Evolutionary conservation across 768 basidiomycete genomes (phyloP).

Genomic region (Trametes elegans): DNA sequence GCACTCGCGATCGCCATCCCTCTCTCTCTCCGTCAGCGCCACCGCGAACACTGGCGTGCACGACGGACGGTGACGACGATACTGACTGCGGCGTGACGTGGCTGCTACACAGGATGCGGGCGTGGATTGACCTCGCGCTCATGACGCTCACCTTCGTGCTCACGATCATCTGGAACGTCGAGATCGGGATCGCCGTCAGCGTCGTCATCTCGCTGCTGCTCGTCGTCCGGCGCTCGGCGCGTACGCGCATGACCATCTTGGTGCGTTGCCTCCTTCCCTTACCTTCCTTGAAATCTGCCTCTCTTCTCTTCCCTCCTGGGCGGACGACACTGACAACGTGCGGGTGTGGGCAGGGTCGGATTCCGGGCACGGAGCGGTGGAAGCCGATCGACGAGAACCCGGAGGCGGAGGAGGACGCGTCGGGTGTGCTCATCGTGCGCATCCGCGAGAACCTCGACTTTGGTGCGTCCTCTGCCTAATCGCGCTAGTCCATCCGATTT

Average conservation of each 20-base stretch:
- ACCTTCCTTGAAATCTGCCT: too few species aligned
- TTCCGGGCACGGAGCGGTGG: slow-evolving; percentile 89
- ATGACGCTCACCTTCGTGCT: slow-evolving; percentile 87
- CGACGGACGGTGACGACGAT: background rate
- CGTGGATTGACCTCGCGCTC: slow-evolving; percentile 87
- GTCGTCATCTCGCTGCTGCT: slow-evolving; percentile 85
- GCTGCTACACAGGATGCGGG: slow-evolving; percentile 60
- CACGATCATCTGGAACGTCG: slow-evolving; percentile 87
- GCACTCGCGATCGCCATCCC: too few species aligned
- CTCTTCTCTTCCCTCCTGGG: background rate
- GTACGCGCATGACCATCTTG: slow-evolving; percentile 86
- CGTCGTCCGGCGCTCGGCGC: slow-evolving; percentile 87
- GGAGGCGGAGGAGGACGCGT: slow-evolving; percentile 74
- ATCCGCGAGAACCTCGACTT: slow-evolving; percentile 92
- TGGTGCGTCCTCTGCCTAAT: slow-evolving; percentile 44
- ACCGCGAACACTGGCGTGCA: too few species aligned
- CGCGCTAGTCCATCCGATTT: background rate
- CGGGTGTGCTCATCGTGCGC: slow-evolving; percentile 83
- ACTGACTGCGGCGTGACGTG: background rate
- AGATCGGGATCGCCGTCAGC: slow-evolving; percentile 89
- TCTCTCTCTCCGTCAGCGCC: too few species aligned
- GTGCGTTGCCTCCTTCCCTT: too few species aligned
- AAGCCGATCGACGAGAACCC: slow-evolving; percentile 87
- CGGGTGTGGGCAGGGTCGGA: slow-evolving; percentile 56
- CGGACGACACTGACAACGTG: background rate